Evolutionary conservation across 2,329 filamentous ascomycete species (phyloP).

Genomic region (Didymella keratinophila): DNA sequence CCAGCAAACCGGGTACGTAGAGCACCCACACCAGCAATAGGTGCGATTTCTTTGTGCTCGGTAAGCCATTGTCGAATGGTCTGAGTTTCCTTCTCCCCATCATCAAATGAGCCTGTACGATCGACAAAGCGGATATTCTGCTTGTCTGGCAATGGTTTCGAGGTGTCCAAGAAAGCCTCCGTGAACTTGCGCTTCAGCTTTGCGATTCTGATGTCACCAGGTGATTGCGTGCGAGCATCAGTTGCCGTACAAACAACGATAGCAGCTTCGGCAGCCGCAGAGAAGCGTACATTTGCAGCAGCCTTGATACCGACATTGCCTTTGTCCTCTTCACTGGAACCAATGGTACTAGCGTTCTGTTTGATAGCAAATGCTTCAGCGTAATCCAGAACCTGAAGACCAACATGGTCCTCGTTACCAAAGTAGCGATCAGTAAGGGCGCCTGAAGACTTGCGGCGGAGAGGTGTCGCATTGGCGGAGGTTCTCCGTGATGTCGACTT

Average conservation of each 20-base stretch:
- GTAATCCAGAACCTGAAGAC: constrained; percentile 58
- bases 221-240: constrained; percentile 22
- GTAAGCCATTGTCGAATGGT: constrained; percentile 54
- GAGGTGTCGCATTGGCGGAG: constrained; percentile 34
- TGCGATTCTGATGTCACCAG: constrained; percentile 36
- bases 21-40: constrained; percentile 57
- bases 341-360: constrained; percentile 56
- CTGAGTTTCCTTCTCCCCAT: constrained; percentile 26
- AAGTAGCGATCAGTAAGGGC: constrained; percentile 35
- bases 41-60: constrained; percentile 54
- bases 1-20: constrained; percentile 59
- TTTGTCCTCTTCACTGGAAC: constrained; percentile 48
- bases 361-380: constrained; percentile 56
- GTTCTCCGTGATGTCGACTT: constrained; percentile 26
- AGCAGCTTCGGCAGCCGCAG: constrained; percentile 43
- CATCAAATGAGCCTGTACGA: constrained; percentile 7
- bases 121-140: constrained; percentile 26
- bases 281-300: constrained; percentile 47
- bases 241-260: constrained; percentile 36
- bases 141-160: constrained; percentile 24
- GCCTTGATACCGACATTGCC: constrained; percentile 44
- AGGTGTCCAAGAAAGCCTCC: constrained; percentile 49
- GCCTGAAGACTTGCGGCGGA: constrained; percentile 37
- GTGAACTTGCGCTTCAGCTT: constrained; percentile 55
- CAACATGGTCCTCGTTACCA: constrained; percentile 49